Percentiles rank a stretch among this genome's conserved stretches.
These are phyloP conservation scores for Saprolegnia parasitica DNA, from an alignment of 352 stramenopile species.

Conservation along the genomic window DNA sequence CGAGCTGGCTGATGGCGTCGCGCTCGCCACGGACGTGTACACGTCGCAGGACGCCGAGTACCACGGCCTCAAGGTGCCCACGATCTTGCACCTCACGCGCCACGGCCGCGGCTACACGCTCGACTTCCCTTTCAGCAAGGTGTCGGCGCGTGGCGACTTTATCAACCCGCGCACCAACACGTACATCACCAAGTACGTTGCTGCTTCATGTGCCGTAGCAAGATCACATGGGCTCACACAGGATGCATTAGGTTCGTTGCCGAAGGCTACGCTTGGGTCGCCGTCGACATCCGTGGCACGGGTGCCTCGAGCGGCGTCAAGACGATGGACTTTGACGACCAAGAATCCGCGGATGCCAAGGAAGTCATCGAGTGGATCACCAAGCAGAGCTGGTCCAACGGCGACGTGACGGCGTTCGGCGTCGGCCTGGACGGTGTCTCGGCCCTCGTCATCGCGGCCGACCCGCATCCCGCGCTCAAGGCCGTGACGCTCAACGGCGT, in stretches of 20 bases:
- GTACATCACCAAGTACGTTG: slow-evolving; percentile 48
- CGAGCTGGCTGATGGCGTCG: slow-evolving; percentile 55
- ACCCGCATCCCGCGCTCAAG: slow-evolving; percentile 61
- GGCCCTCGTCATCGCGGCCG: slow-evolving; percentile 55
- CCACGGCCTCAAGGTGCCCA: slow-evolving; percentile 54
- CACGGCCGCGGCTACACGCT: slow-evolving; percentile 74
- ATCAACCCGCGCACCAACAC: slow-evolving; percentile 73
- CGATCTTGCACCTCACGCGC: slow-evolving; percentile 66
- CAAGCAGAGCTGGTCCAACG: slow-evolving; percentile 73
- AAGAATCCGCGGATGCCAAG: slow-evolving; percentile 66
- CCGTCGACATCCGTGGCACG: slow-evolving; percentile 72
- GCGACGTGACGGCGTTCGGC: slow-evolving; percentile 61
- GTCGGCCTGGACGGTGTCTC: slow-evolving; percentile 68
- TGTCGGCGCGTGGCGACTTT: slow-evolving; percentile 64
- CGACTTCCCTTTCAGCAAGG: slow-evolving; percentile 74
- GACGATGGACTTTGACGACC: slow-evolving; percentile 59
- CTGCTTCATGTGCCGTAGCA: background rate
- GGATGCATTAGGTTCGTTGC: slow-evolving; percentile 42
- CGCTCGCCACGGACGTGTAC: slow-evolving; percentile 73
- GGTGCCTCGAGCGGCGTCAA: slow-evolving; percentile 64
- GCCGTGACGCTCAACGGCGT: slow-evolving; percentile 66
- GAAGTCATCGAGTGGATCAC: slow-evolving; percentile 80
- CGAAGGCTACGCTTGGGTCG: slow-evolving; percentile 72
- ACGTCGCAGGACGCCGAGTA: slow-evolving; percentile 59
- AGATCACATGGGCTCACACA: background rate